Evolutionary conservation across 2,329 filamentous ascomycete genomes (phyloP), one percentile per base, ranked within the genome.

Genomic region (Paramyrothecium roridum): DNA sequence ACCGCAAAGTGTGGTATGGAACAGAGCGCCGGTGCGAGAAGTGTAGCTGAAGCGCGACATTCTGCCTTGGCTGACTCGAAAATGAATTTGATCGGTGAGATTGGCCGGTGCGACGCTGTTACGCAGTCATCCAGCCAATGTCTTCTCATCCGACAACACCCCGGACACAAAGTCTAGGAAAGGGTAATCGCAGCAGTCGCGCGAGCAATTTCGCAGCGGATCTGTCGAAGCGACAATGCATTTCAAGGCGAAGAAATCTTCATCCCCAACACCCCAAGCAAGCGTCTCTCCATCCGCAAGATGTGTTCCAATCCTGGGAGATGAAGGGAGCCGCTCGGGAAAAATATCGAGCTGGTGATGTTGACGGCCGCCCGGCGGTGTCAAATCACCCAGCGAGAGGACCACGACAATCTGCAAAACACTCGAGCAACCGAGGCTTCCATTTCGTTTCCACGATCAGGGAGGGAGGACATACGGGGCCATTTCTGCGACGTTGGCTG

Each of bases 11-110:
- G 10, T 56, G 73, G 80, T 80, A 83, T 84, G 81, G 74, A 80
- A 77, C 79, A 74, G 73, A 87, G 85, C 89, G 89, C 89, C 88
- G 86, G 86, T 86, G 86, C 83, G 85, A 92, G 91, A 96, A 96
- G 79, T 96, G 91, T 89, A 88, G 89, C 89, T 87, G 83, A 80
- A 87, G 81, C 78, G 90, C 90, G 85, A 87, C 90, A 93, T 95
- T 95, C 90, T 93, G 81, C 86, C 85, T 84, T 89, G 88, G 84
- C 84, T 86, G 80, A 93, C 90, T 93, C 90, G 89, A 90, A 62
- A 57, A 86, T 89, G 61, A 60, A 80, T 92, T 93, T 93, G 65
- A 89, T 91, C 86, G 79, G 86, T 91, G 89, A 91, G 84, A 76
- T 54, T 45, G 49, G 52, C 48, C 26, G 53, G 55, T 48, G 54